Evolutionary conservation across 1,284 basidiomycete genomes (phyloP), one percentile per base, ranked within the genome.

Genomic region (Porogramme epimiltina): DNA sequence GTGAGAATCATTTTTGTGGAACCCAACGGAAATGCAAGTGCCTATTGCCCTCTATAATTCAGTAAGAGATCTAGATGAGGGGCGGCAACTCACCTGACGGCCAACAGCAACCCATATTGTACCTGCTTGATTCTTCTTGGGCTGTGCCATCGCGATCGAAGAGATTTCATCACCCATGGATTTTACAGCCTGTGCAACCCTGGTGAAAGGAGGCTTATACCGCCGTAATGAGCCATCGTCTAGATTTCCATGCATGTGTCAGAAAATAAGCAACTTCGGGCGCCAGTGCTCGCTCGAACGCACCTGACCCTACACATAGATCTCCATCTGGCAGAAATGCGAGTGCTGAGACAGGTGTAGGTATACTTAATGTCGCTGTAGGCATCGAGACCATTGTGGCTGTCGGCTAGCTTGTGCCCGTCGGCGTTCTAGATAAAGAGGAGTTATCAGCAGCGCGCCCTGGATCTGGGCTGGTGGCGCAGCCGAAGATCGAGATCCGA

Each of bases 201-300:
- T 86, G 55, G 72, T 73, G 0, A 80, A 76, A 2, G 81, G 78
- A 3, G 82, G 69, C 52, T 76, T 70, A 62, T 91, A 91, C 20
- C 88, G 68, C 19, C 89, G 82, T 42, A 91, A 66, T 46, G 78
- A 78, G 11, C 89, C 89, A 66, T 91, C 87, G 57, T 81, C 89
- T 88, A 37, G 56, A n/a, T n/a, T n/a, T n/a, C n/a, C n/a, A n/a
- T n/a, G n/a, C n/a, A n/a, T n/a, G n/a, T n/a, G n/a, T n/a, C n/a
- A n/a, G n/a, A n/a, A n/a, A n/a, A n/a, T n/a, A n/a, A n/a, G n/a
- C n/a, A n/a, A n/a, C n/a, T n/a, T n/a, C n/a, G n/a, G n/a, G n/a
- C n/a, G n/a, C n/a, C n/a, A n/a, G n/a, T n/a, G n/a, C n/a, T n/a
- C n/a, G n/a, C n/a, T n/a, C n/a, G n/a, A n/a, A 31, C 28, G 28